A percentile compares a stretch with the other conserved stretches of the same genome.
These are phyloP conservation scores for Candida sonorensis DNA, from an alignment of 805 yeast genomes.

Conservation along the genomic window DNA sequence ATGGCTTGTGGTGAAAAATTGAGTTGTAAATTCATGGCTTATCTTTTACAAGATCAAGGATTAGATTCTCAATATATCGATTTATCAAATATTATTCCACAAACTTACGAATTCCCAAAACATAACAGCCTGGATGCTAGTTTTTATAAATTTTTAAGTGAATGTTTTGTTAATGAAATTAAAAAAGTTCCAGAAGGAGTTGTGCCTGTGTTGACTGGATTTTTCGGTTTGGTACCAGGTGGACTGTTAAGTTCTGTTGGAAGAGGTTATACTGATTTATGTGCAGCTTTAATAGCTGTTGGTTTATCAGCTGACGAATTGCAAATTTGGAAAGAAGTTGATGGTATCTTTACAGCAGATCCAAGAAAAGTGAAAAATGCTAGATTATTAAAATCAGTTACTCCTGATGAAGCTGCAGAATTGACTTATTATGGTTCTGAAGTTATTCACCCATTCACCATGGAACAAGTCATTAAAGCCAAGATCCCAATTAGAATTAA, in stretches of 20 bases:
- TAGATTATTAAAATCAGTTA: slow-evolving; percentile 74
- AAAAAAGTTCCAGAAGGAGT: slow-evolving; percentile 30
- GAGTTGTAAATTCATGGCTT: slow-evolving; percentile 83
- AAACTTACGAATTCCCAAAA: slow-evolving; percentile 42
- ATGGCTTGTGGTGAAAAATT: slow-evolving; percentile 94
- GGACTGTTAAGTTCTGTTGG: slow-evolving; percentile 91
- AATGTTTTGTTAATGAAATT: slow-evolving; percentile 44
- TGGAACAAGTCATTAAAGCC: slow-evolving; percentile 97
- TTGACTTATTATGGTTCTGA: slow-evolving; percentile 96
- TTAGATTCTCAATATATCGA: slow-evolving; percentile 73
- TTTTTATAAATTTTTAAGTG: slow-evolving; percentile 54
- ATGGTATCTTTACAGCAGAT: slow-evolving; percentile 97
- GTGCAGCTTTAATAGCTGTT: slow-evolving; percentile 95
- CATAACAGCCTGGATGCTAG: slow-evolving; percentile 65
- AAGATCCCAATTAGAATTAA: slow-evolving; percentile 95
- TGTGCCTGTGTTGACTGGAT: slow-evolving; percentile 93
- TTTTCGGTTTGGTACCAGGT: slow-evolving; percentile 94
- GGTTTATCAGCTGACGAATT: slow-evolving; percentile 88
- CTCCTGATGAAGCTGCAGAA: slow-evolving; percentile 99
- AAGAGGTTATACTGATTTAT: slow-evolving; percentile 94
- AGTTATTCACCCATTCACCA: slow-evolving; percentile 97
- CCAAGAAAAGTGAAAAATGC: slow-evolving; percentile 94
- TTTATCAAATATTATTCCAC: slow-evolving; percentile 64
- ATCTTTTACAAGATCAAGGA: slow-evolving; percentile 79
- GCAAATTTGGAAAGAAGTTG: slow-evolving; percentile 99